phyloP scores from a whole-genome alignment of 1,284 basidiomycete genomes.

The Mrakiaceae sp. region DNA sequence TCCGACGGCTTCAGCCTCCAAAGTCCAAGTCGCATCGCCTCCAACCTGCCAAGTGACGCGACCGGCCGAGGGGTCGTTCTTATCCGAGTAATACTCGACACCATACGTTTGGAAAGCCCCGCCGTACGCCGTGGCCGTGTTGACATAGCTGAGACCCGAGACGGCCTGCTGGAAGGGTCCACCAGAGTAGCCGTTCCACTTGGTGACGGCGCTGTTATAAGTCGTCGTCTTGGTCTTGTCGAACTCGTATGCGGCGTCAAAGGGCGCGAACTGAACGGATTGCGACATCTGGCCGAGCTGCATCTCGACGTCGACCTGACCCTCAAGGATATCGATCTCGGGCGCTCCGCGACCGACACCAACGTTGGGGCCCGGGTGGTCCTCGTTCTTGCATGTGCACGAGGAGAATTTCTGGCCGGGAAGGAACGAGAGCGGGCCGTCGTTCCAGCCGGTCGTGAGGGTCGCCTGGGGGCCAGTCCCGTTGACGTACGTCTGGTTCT shows the following conservation, averaged over 20 bases:
- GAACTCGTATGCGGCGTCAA: conserved; percentile 55
- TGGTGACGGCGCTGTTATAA: conserved; percentile 38
- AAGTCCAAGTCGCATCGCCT: conserved; percentile 24
- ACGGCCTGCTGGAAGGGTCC: conserved; percentile 64
- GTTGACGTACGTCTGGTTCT: conserved; percentile 35
- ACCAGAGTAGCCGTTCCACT: conserved; percentile 64
- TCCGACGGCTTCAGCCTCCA: conserved; percentile 51
- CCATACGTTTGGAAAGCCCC: conserved; percentile 44
- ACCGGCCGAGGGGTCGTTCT: conserved; percentile 34
- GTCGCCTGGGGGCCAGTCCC: conserved; percentile 32
- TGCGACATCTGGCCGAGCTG: conserved; percentile 57
- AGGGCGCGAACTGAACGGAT: conserved; percentile 68
- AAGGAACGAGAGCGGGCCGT: conserved; percentile 30
- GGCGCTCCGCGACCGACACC: conserved; percentile 46
- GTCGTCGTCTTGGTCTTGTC: conserved; percentile 36
- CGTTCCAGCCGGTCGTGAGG: conserved; percentile 27
- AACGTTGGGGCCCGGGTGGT: conserved; percentile 52
- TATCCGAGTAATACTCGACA: conserved; percentile 58
- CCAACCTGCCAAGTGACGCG: conserved; percentile 18
- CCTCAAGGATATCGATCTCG: conserved; percentile 58
- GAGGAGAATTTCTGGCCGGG: conserved; percentile 43
- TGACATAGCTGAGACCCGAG: conserved; percentile 51
- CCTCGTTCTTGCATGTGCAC: conserved; percentile 44
- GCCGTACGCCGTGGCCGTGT: conserved; percentile 43
- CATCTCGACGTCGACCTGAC: conserved; percentile 34